Conservation (phyloP, 2,329 filamentous ascomycete genomes). For the Neocucurbitaria cava region DNA sequence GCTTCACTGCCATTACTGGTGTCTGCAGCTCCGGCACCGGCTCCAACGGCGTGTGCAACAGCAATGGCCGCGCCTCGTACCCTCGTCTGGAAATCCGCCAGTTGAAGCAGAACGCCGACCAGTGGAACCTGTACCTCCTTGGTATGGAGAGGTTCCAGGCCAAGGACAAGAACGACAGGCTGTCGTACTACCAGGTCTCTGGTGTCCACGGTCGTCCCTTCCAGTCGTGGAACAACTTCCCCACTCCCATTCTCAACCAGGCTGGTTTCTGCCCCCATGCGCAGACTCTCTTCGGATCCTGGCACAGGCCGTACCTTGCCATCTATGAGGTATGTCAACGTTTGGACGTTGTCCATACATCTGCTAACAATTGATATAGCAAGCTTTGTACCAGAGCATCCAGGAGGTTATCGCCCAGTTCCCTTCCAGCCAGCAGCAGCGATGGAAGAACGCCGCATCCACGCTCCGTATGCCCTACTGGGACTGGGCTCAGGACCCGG, state of each 20-base stretch:
- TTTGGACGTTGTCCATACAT: no score
- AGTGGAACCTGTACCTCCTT: conserved; percentile 79
- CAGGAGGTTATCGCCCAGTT: conserved; percentile 52
- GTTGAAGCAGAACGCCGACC: conserved; percentile 66
- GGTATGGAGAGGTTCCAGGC: conserved; percentile 76
- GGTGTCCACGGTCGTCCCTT: conserved; percentile 82
- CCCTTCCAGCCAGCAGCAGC: conserved; percentile 46
- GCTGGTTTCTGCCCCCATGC: conserved; percentile 79
- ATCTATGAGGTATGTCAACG: conserved; percentile 60
- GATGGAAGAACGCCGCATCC: conserved; percentile 50
- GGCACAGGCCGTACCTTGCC: conserved; percentile 82
- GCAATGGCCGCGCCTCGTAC: conserved; percentile 37
- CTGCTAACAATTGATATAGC: conserved; percentile 35
- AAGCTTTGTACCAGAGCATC: conserved; percentile 52
- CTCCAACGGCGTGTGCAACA: conserved; percentile 33
- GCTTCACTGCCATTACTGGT: conserved; percentile 36
- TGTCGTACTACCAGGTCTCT: conserved; percentile 80
- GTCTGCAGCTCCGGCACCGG: conserved; percentile 32
- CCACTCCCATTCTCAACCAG: conserved; percentile 54
- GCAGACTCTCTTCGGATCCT: conserved; percentile 77
- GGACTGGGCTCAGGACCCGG: conserved; percentile 55
- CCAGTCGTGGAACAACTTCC: conserved; percentile 60
- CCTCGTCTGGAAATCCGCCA: conserved; percentile 71
- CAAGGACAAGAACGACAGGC: conserved; percentile 66
- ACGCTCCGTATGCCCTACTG: conserved; percentile 56